Base-by-base conservation (phyloP, 495 filamentous ascomycete species). In the Hypoxylon perforatum region DNA sequence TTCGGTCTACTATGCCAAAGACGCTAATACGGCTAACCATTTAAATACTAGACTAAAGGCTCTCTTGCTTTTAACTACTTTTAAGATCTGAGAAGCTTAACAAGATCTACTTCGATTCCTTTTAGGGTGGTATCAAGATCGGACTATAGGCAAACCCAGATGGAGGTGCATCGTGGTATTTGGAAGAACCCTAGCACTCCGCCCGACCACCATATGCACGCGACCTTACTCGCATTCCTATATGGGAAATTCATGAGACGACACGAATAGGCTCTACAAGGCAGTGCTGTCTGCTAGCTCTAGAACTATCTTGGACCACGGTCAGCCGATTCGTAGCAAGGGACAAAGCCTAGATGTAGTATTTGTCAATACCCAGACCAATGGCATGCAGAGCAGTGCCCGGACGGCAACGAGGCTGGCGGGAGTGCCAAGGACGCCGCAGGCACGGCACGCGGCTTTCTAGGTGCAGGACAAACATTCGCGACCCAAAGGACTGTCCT, bases 351-450 rank as follows among this genome's bases (percentile, higher is more conserved):
- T 21, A 18, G 4, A 22, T 46, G n/a, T 42, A 33, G 49, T 55
- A 69, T 69, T 64, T 64, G 65, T 69, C 65, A 69, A 55, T 25
- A n/a, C 30, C 49, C 30, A 57, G 23, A n/a, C 66, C 61, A 69
- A 65, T 69, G 14, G 61, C 25, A 61, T 2, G 30, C 33, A 25
- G 15, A 42, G 41, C 15, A 57, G 35, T 28, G 53, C 53, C 46
- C 39, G 10, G 38, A 61, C 35, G 17, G 12, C 47, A 39, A 57
- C 47, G 39, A 69, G 52, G 61, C 66, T 65, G 21, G 14, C 38
- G 6, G 42, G 33, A 65, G 21, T 41, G 48, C 55, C 62, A 35
- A 59, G 53, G 6, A 30, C 39, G 39, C 41, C 47, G 45, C 15
- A 11, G 41, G 25, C 18, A 36, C 17, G 42, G 42, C 15, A 38